Evolutionary conservation across 202 grass and related monocot species (phyloP).

Genomic region (Panicum hallii): DNA sequence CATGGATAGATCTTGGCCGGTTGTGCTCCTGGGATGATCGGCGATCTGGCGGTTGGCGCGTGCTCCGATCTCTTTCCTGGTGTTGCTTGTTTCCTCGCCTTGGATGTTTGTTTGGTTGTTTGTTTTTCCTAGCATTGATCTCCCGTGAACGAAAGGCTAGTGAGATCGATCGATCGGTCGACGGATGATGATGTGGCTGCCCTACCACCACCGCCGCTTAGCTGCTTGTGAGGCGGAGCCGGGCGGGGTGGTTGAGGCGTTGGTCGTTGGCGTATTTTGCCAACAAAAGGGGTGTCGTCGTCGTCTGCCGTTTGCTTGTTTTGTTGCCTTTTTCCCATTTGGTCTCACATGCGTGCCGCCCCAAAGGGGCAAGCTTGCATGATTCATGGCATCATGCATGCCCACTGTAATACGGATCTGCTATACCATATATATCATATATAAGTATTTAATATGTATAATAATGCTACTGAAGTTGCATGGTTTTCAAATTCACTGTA

Average conservation of each 20-base stretch:
- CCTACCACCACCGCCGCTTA: constrained; percentile 63
- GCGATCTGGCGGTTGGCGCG: not conserved
- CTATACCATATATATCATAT: not conserved
- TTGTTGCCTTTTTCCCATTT: not conserved
- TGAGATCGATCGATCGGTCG: too few relatives aligned
- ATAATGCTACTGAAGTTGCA: too few relatives aligned
- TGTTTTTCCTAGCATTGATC: not conserved
- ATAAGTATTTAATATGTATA: not conserved
- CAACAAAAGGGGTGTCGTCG: constrained; percentile 35
- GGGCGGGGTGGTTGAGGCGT: constrained; percentile 75
- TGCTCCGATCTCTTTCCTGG: not conserved
- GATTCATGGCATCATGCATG: constrained; percentile 30
- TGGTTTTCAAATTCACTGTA: too few relatives aligned
- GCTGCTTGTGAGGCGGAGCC: not conserved
- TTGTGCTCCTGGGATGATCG: not conserved
- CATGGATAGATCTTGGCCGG: constrained; percentile 14
- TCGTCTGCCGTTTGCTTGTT: not conserved
- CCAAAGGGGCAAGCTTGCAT: constrained; percentile 54
- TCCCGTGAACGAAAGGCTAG: not conserved
- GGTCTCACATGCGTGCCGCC: constrained; percentile 34
- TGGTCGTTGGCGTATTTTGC: constrained; percentile 52
- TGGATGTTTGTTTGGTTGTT: not conserved
- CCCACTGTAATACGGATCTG: constrained; percentile 32
- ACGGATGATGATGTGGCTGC: constrained; percentile 38
- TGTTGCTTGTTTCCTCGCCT: not conserved